phyloP scores from a whole-genome alignment of 768 basidiomycete genomes.

The Guyanaporus albipodus region DNA sequence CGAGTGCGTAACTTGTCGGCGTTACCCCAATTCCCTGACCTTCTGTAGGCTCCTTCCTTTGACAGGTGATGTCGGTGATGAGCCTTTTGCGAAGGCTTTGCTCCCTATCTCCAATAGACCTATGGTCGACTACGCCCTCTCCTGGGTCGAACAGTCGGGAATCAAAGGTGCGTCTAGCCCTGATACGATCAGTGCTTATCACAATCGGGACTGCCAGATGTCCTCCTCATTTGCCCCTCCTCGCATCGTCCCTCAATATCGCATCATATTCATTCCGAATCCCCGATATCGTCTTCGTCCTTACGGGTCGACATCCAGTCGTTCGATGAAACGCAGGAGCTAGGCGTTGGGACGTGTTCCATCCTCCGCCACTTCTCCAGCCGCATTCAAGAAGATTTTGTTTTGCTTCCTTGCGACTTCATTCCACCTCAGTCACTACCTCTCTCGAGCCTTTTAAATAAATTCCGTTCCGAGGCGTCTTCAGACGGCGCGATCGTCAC shows the following conservation, averaged over 20 bases:
- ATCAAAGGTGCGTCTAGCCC: constrained; percentile 57
- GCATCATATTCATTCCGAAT: constrained; percentile 80
- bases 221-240: constrained; percentile 80
- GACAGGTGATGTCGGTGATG: constrained; percentile 74
- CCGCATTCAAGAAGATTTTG: constrained; percentile 80
- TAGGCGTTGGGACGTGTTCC: constrained; percentile 65
- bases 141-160: constrained; percentile 86
- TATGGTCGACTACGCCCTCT: constrained; percentile 76
- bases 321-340: constrained; percentile 68
- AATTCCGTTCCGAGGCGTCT: constrained; percentile 70
- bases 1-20: constrained; percentile 48
- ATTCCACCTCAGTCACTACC: constrained; percentile 73
- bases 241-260: constrained; percentile 72
- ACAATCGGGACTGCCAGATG: constrained; percentile 47
- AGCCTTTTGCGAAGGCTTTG: constrained; percentile 81
- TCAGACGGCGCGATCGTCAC: constrained; percentile 62
- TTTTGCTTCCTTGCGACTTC: constrained; percentile 89
- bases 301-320: constrained; percentile 76
- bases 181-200: constrained; percentile 5
- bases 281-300: constrained; percentile 55
- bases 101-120: constrained; percentile 86
- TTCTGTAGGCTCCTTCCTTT: constrained; percentile 62
- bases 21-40: neutral
- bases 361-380: constrained; percentile 73
- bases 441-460: constrained; percentile 68